Base-by-base conservation (phyloP, 2,329 filamentous ascomycete genomes). In the Massarina eburnea region DNA sequence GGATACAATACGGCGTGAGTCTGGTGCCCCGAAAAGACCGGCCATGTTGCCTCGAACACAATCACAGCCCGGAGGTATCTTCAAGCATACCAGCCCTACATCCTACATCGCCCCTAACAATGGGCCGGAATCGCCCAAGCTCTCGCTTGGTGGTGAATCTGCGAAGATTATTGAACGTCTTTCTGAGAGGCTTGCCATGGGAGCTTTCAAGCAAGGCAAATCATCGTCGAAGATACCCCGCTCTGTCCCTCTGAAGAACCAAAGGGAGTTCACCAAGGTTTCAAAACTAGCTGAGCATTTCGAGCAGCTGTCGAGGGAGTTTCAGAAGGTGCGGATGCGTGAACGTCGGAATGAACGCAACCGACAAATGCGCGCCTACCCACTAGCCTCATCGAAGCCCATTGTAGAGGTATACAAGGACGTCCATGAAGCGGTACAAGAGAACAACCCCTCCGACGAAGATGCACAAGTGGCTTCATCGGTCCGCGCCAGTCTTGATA, bases 401-500 rank as follows among this genome's bases (percentile, higher is more conserved):
- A 92, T 95, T 49, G 91, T 99, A 14, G 89, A 97, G 68, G 91
- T 99, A 8, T 99, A 97, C 66, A 88, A 89, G 56, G 90, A 96
- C 67, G 89, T 96, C 4, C 86, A 91, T 46, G 91, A 96, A 68
- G 94, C 95, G 17, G 91, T 96, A 9, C 87, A 91, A 57, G 91
- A 95, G 63, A 81, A 82, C 39, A 83, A 83, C 12, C 80, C 82
- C 14, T 80, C 78, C 1, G 82, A 86, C 34, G 86, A 90, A 43
- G 83, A 86, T 30, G 71, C 76, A 7, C 62, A 58, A 68, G 48
- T 26, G 26, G 58, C 29, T 46, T 70, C 64, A 39, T 66, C 48
- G 33, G 62, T 50, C 54, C 62, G 57, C 37, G 52, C 52, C 17
- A 71, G 65, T 61, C 51, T 65, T 43, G 58, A 71, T 60, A 56